phyloP scores from a whole-genome alignment of 1,284 basidiomycete species.

The Cryptococcus depauperatus region DNA sequence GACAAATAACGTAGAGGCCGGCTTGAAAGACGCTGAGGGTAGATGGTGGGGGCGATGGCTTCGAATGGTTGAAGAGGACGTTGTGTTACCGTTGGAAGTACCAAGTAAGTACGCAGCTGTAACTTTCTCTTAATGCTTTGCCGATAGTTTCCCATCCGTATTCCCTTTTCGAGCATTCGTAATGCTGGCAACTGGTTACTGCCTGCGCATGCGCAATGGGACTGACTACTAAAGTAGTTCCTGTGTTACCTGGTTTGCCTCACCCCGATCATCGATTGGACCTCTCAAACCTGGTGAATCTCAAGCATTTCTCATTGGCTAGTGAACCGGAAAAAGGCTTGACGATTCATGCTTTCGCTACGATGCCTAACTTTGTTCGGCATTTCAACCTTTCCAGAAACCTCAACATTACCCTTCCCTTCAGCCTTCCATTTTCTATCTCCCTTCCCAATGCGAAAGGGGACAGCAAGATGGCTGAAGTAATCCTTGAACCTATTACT shows the following conservation, averaged over 20 bases:
- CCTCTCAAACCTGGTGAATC: conserved; percentile 32
- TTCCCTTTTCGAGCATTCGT: background rate
- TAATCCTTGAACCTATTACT: conserved; percentile 27
- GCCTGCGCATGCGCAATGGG: background rate
- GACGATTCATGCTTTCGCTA: conserved; percentile 27
- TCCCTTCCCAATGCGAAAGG: conserved; percentile 16
- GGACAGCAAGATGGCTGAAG: conserved; percentile 33
- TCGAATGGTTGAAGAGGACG: conserved; percentile 19
- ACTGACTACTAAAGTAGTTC: conserved; percentile 24
- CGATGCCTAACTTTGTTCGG: conserved; percentile 25
- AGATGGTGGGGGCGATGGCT: conserved; percentile 28
- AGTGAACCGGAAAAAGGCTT: conserved; percentile 12
- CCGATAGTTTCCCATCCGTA: conserved; percentile 22
- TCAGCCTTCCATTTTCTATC: conserved; percentile 37
- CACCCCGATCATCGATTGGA: conserved; percentile 31
- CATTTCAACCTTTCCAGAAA: conserved; percentile 21
- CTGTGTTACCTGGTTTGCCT: conserved; percentile 36
- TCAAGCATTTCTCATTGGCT: conserved; percentile 31
- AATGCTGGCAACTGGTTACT: background rate
- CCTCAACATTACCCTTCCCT: conserved; percentile 27
- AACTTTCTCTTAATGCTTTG: conserved; percentile 20
- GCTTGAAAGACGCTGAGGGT: conserved; percentile 8
- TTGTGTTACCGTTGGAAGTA: conserved; percentile 23
- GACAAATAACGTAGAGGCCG: conserved; percentile 18
- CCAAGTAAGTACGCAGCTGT: conserved; percentile 38